Base-by-base conservation (phyloP, 345 rosid species). In the Combretum micranthum region DNA sequence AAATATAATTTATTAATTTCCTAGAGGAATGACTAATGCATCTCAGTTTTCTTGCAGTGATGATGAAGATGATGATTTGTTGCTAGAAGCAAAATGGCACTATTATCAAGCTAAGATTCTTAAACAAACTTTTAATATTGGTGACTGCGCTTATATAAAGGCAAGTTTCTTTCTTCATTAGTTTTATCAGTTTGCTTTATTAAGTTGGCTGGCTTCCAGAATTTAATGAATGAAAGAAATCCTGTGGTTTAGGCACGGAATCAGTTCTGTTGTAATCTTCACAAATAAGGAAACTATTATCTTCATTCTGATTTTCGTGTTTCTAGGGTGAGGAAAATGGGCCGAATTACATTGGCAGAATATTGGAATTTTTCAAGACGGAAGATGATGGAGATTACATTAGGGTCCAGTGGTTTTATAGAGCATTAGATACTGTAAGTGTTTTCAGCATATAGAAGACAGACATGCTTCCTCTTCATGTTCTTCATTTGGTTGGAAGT, bases 351-450 rank as follows among this genome's bases (percentile, higher is more conserved):
- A 65, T 91, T 55, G 98, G 98, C 53, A 82, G 72, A 71, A 77
- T 91, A 58, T 45, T 86, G 68, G 98, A 91, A 57, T 80, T 91
- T 69, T 88, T 91, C 75, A 82, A 57, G 73, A 77, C 98, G 49
- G 83, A 81, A 43, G 82, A 81, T 48, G 80, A 72, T 60, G 88
- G 77, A 69, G 75, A 83, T 43, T 88, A 82, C 73, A 82, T 86
- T 65, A 80, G 96, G 77, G 96, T 86, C 72, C 93, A 83, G 65
- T 92, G 96, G 98, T 92, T 88, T 77, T 92, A 88, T 63, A 84
- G 80, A 71, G 93, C 92, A 68, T 87, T 83, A 64, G 96, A 92
- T 72, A 92, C 98, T 17, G 98, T 86, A 44, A 61, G 95, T 72
- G 55, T 19, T 65, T 60, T 37, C 17, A 37, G 57, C 56, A 42